Conservation (phyloP, 441 rosid genomes). For the Lepidium campestre region DNA sequence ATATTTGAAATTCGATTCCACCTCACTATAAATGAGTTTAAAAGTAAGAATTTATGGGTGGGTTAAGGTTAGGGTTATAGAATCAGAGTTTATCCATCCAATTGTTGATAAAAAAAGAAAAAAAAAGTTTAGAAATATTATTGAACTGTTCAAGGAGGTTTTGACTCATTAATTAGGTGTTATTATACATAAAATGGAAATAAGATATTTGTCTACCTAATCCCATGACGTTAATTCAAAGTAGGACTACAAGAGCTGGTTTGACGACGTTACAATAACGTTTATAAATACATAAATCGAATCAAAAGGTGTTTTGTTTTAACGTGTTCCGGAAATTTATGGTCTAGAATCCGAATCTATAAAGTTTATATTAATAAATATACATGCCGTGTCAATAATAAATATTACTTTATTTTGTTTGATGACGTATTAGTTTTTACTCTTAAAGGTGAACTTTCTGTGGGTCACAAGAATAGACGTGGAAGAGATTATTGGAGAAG, state of each 20-base stretch:
- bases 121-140: too few species aligned
- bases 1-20: too few species aligned
- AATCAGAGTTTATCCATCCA: too few species aligned
- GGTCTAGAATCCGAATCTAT: background rate
- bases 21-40: too few species aligned
- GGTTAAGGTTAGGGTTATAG: too few species aligned
- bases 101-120: too few species aligned
- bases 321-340: background rate
- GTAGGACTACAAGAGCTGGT: background rate
- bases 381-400: background rate
- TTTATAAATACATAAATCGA: background rate
- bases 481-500: slow-evolving; percentile 26
- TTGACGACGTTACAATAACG: background rate
- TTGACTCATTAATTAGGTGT: background rate
- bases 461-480: slow-evolving; percentile 49
- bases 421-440: background rate
- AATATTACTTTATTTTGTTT: background rate
- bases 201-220: background rate
- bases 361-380: background rate
- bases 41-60: too few species aligned
- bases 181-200: background rate
- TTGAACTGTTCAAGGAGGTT: background rate
- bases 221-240: background rate
- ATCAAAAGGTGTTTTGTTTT: background rate
- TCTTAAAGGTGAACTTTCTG: slow-evolving; percentile 35